Evolutionary conservation across 2,329 filamentous ascomycete genomes (phyloP).

Genomic region (Xylariaceae sp.): DNA sequence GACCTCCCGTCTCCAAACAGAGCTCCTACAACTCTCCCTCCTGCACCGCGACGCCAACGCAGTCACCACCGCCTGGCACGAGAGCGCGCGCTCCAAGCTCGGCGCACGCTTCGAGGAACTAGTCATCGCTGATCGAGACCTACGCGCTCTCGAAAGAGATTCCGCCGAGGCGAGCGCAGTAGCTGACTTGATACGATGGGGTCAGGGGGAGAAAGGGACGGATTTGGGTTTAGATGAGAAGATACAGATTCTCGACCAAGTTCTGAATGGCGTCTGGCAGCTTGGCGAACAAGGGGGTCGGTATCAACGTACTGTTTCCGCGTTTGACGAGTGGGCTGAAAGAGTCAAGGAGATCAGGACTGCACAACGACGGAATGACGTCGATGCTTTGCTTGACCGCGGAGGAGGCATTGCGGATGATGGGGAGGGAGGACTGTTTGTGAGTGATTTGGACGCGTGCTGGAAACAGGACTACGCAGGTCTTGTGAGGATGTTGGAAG

Average conservation of each 20-base stretch:
- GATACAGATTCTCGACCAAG: slow-evolving; percentile 55
- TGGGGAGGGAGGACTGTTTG: slow-evolving; percentile 44
- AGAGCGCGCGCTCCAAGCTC: slow-evolving; percentile 51
- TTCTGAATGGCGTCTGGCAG: slow-evolving; percentile 56
- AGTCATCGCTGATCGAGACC: slow-evolving; percentile 32
- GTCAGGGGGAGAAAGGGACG: slow-evolving; percentile 4
- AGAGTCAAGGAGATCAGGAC: slow-evolving; percentile 46
- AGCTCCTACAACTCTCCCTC: slow-evolving; percentile 64
- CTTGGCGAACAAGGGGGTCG: slow-evolving; percentile 55
- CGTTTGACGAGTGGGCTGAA: slow-evolving; percentile 60
- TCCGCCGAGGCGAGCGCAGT: slow-evolving; percentile 50
- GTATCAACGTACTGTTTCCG: slow-evolving; percentile 52
- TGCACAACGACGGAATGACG: slow-evolving; percentile 39
- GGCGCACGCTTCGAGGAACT: slow-evolving; percentile 44
- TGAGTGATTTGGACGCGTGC: slow-evolving; percentile 51
- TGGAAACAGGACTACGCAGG: slow-evolving; percentile 60
- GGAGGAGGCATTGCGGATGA: slow-evolving; percentile 33
- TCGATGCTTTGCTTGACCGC: slow-evolving; percentile 35
- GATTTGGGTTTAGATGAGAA: slow-evolving; percentile 47
- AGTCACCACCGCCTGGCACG: slow-evolving; percentile 51
- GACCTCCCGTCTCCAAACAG: slow-evolving; percentile 58
- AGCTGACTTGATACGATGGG: slow-evolving; percentile 53
- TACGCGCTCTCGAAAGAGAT: slow-evolving; percentile 40
- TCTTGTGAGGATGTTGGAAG: slow-evolving; percentile 53
- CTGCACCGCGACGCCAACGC: slow-evolving; percentile 54